Base-by-base conservation (phyloP, 2,329 filamentous ascomycete genomes). In the Fusarium scirpi region DNA sequence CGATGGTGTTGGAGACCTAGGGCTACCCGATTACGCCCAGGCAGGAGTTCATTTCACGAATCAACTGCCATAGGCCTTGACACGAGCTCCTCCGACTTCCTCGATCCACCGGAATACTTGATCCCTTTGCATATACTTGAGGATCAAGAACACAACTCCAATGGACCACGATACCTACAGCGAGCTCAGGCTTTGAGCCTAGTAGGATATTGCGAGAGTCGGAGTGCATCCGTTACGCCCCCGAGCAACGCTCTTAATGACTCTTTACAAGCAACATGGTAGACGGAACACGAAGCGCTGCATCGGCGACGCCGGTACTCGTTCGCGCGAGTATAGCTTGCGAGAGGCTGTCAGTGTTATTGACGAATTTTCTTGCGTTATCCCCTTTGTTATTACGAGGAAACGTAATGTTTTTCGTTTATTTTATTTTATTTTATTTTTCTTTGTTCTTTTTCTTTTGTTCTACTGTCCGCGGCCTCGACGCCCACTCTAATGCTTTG, bases 1-100 rank as follows among this genome's bases (percentile, higher is more conserved):
- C 78, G 78, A 79, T 72, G 76, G 77, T 76, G 71, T 65, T 67
- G 54, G 68, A 65, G 70, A 70, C 58, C 58, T 60, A 45, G 46
- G 65, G 61, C 65, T 69, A 58, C 66, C 68, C 55, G 22, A 61
- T 65, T 70, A 62, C 43, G 67, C 65, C 56, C 52, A 41, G 53
- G 68, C 58, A 59, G 55, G 60, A 59, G 44, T 40, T 49, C 34
- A 44, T 58, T 64, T 62, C 34, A 60, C 62, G 52, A 59, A 61
- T 48, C 61, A 48, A 52, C 40, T 51, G 48, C 45, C 49, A 34
- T 24, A 61, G 38, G 52, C 48, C 53, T 62, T 53, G 34, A 58
- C 47, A 65, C 61, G 22, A 52, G 48, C 41, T 55, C 25, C 47
- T 66, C 57, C 41, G 54, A 54, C 58, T 34, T 44, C 40, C 22